Evolutionary conservation across 2,329 filamentous ascomycete genomes (phyloP).

Genomic region (Diaporthe longicolla): DNA sequence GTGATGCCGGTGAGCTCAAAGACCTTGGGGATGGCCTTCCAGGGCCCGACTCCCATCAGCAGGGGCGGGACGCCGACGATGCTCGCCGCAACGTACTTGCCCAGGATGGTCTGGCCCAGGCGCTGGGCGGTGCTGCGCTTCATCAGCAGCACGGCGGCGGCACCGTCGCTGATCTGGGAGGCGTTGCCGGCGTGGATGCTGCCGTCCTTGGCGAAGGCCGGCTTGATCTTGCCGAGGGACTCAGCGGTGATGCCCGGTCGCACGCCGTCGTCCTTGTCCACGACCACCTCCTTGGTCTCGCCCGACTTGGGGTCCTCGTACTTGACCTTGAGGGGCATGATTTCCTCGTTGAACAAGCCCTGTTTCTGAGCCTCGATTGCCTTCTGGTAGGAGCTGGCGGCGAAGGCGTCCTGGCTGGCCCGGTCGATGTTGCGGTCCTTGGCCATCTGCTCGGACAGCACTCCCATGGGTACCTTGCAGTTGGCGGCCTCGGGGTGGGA

Average conservation of each 20-base stretch:
- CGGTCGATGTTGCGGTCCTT: conserved; percentile 83
- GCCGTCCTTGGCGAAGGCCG: conserved; percentile 92
- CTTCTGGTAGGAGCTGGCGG: conserved; percentile 93
- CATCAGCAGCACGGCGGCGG: conserved; percentile 96
- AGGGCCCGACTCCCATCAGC: conserved; percentile 96
- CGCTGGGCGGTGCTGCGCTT: conserved; percentile 90
- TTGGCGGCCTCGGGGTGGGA: conserved; percentile 85
- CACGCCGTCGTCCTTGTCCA: conserved; percentile 89
- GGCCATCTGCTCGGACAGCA: conserved; percentile 95
- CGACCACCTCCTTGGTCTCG: conserved; percentile 86
- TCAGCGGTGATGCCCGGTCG: conserved; percentile 88
- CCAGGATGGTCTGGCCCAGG: conserved; percentile 89
- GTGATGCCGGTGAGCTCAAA: conserved; percentile 88
- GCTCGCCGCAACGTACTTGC: conserved; percentile 90
- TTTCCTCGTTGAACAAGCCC: conserved; percentile 95
- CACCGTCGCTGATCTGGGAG: conserved; percentile 94
- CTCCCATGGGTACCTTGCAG: conserved; percentile 98
- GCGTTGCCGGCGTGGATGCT: conserved; percentile 97
- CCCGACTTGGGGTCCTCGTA: conserved; percentile 92
- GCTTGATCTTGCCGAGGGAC: conserved; percentile 89
- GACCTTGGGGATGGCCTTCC: conserved; percentile 94
- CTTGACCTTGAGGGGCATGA: conserved; percentile 87
- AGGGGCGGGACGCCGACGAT: conserved; percentile 92
- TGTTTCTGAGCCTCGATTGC: conserved; percentile 85
- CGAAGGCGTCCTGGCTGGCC: conserved; percentile 88